Conservation (phyloP, 2,329 filamentous ascomycete species). For the Cercospora berteroae region DNA sequence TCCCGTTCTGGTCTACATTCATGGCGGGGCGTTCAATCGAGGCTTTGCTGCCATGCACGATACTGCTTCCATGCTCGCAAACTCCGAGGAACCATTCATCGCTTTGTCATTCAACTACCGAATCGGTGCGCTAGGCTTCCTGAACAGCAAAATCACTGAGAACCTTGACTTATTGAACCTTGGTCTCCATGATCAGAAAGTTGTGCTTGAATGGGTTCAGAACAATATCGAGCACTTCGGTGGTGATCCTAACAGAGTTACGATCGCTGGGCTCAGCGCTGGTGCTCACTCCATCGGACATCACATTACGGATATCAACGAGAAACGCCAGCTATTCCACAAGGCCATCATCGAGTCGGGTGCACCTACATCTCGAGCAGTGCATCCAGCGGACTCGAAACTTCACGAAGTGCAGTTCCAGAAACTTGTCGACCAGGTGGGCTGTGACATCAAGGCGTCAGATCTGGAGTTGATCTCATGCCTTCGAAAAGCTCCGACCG, state of each 20-base stretch:
- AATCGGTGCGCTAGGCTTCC: slow-evolving; percentile 66
- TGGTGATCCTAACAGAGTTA: slow-evolving; percentile 34
- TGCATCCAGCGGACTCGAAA: slow-evolving; percentile 41
- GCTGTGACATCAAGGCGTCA: slow-evolving; percentile 32
- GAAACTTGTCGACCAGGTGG: slow-evolving; percentile 42
- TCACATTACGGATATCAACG: slow-evolving; percentile 57
- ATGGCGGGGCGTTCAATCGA: slow-evolving; percentile 58
- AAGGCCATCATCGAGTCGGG: slow-evolving; percentile 50
- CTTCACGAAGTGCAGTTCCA: slow-evolving; percentile 49
- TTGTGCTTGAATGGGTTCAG: slow-evolving; percentile 45
- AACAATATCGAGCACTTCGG: slow-evolving; percentile 43
- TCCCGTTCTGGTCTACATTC: slow-evolving; percentile 60
- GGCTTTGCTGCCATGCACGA: slow-evolving; percentile 56
- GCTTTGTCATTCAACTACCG: slow-evolving; percentile 62
- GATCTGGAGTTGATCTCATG: slow-evolving; percentile 42
- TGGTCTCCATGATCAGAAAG: slow-evolving; percentile 43
- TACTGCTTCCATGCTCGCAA: slow-evolving; percentile 54
- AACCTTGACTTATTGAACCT: slow-evolving; percentile 53
- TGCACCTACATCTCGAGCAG: slow-evolving; percentile 48
- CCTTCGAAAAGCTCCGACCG: slow-evolving; percentile 43
- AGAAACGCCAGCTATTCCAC: slow-evolving; percentile 43
- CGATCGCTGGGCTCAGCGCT: slow-evolving; percentile 48
- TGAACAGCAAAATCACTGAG: slow-evolving; percentile 54
- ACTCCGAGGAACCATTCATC: slow-evolving; percentile 50
- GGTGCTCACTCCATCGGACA: slow-evolving; percentile 68